phyloP scores from a whole-genome alignment of 495 filamentous ascomycete species.

The Articulospora tetracladia region DNA sequence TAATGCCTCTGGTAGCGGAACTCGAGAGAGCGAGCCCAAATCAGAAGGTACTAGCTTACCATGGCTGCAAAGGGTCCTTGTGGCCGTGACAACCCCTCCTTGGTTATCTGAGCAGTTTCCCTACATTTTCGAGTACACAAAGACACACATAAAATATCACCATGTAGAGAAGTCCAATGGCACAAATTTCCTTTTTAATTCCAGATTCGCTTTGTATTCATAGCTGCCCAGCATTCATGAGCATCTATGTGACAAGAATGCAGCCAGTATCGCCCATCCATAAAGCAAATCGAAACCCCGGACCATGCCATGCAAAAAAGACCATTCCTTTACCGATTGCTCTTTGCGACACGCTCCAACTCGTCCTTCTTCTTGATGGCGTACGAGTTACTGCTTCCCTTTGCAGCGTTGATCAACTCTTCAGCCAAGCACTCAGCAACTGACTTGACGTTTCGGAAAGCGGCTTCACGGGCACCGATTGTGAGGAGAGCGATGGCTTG shows the following conservation, averaged over 20 bases:
- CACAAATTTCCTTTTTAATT: not conserved
- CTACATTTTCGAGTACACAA: not conserved
- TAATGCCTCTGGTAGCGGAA: no score
- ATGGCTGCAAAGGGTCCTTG: no score
- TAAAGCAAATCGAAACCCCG: constrained; percentile 28
- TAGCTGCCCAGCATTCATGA: constrained; percentile 20
- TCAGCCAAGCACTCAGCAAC: constrained; percentile 98
- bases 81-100: no score
- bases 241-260: constrained; percentile 29
- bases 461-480: constrained; percentile 93
- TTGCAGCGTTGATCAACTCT: constrained; percentile 99
- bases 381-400: constrained; percentile 99
- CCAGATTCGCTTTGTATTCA: not conserved
- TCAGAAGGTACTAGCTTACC: no score
- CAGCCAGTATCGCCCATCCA: constrained; percentile 19
- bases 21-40: no score
- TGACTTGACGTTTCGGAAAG: constrained; percentile 99
- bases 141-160: not conserved
- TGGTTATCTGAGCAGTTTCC: no score
- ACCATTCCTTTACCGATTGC: constrained; percentile 77
- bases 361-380: constrained; percentile 99
- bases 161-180: not conserved
- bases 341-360: constrained; percentile 99
- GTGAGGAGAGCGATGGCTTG: constrained; percentile 97
- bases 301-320: constrained; percentile 28